Evolutionary conservation across 1,139 yeast genomes (phyloP), one percentile per base, ranked within the genome.

Genomic region (Blastobotrys arbuscula): DNA sequence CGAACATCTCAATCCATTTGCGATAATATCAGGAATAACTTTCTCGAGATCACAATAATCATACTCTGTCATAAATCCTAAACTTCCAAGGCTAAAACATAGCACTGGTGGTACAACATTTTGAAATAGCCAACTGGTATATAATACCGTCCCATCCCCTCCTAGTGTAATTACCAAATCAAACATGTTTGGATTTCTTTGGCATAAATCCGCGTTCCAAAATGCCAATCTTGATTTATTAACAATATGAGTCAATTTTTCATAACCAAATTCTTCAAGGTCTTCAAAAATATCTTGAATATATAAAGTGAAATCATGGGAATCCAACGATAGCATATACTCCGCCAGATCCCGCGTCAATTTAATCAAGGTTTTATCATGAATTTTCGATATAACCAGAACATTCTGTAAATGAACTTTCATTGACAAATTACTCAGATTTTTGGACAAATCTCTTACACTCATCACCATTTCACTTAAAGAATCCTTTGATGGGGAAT

Each of bases 111-210:
- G 96, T 3, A 86, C 95, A 26, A 74, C 71, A 20, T 76, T 74
- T 65, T 84, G 89, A 56, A 76, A 76, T 13, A 76, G 59, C 73
- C 78, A 73, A 34, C 77, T 72, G 49, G 86, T 79, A 64, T 82
- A 87, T 28, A 88, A 68, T 44, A 87, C 89, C 0, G 96, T 88
- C 2, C 96, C 96, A 63, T 88, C 96, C 3, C 96, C 96, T 19
- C 96, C 96, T 39, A 87, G 64, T 15, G 75, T 70, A 35, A 72
- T 59, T 12, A 70, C 72, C 43, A 87, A 69, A 63, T 88, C 96
- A 59, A 70, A 73, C 45, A 64, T 50, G 45, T 74, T 72, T 2
- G 78, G 76, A 45, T 76, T 73, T 41, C 70, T 65, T 6, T 61
- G 50, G 42, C 85, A 78, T 53, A 74, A 67, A 49, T 74, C 75